A percentile compares a stretch with the other conserved stretches of the same genome.
Conservation (phyloP, 495 filamentous ascomycete genomes). For the Cercophora scortea region DNA sequence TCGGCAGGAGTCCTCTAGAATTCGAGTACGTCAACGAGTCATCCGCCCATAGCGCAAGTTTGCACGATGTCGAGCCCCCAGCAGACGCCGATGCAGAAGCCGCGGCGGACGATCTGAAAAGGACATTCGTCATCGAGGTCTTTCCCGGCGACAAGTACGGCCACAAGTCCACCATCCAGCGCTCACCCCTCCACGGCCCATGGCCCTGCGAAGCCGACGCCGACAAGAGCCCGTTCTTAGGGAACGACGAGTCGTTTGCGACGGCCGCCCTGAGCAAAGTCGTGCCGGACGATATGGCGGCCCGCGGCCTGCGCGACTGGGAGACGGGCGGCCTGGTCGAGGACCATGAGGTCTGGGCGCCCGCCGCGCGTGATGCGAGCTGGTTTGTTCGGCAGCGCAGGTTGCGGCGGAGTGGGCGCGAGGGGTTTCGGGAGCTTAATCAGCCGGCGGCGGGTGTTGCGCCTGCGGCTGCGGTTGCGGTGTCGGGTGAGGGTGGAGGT, state of each 20-base stretch:
- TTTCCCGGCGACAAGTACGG: slow-evolving; percentile 25
- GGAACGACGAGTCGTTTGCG: slow-evolving; percentile 13
- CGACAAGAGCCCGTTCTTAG: slow-evolving; percentile 5
- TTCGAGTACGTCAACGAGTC: slow-evolving; percentile 11
- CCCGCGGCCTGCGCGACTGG: slow-evolving; percentile 39
- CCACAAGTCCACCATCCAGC: slow-evolving; percentile 24
- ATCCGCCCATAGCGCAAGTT: not conserved
- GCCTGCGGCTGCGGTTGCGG: no score
- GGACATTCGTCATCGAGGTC: slow-evolving; percentile 29
- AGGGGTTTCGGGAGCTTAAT: no score
- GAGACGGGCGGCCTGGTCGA: slow-evolving; percentile 26
- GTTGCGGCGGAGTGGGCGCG: no score
- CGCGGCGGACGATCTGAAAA: not conserved
- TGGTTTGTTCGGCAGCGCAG: no score
- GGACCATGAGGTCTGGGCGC: not conserved
- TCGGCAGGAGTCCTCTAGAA: slow-evolving; percentile 18
- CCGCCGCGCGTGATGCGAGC: no score
- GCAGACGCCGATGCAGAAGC: not conserved
- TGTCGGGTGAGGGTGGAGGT: no score
- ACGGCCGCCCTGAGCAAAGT: slow-evolving; percentile 21
- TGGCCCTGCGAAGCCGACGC: slow-evolving; percentile 36
- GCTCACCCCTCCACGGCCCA: slow-evolving; percentile 33
- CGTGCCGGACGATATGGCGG: slow-evolving; percentile 29
- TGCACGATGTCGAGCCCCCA: no score
- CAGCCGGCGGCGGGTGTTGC: no score